Percentiles rank a stretch among this genome's conserved stretches.
phyloP scores from a whole-genome alignment of 2,329 filamentous ascomycete genomes.

The Purpureocillium takamizusanense region DNA sequence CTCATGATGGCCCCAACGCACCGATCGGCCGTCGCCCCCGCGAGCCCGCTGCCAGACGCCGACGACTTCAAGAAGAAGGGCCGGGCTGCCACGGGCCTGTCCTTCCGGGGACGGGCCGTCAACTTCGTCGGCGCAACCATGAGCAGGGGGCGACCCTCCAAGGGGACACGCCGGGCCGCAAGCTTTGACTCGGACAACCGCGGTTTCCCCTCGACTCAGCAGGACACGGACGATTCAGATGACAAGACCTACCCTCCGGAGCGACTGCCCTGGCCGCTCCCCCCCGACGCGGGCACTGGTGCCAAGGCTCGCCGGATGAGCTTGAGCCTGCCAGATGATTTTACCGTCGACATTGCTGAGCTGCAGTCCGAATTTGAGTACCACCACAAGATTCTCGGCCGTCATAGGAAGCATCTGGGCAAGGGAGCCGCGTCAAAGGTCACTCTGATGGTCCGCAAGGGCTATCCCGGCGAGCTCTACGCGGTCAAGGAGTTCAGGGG shows the following conservation, averaged over 20 bases:
- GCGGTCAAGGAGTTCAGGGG: constrained; percentile 84
- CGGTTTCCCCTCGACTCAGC: constrained; percentile 13
- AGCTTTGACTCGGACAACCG: constrained; percentile 36
- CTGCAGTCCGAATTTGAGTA: constrained; percentile 63
- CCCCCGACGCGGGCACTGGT: constrained; percentile 62
- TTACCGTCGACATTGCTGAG: constrained; percentile 61
- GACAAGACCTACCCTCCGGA: constrained; percentile 25
- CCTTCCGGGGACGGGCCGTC: constrained; percentile 36
- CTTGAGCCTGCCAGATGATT: constrained; percentile 63
- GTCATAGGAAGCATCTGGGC: constrained; percentile 66
- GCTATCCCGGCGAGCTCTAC: constrained; percentile 55
- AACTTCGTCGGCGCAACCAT: constrained; percentile 32
- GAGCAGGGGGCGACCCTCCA: constrained; percentile 13
- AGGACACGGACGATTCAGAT: constrained; percentile 10
- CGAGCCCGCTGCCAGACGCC: constrained; percentile 28
- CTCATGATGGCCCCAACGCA: constrained; percentile 29
- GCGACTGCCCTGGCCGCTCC: constrained; percentile 47
- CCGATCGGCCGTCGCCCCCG: constrained; percentile 9
- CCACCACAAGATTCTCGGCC: constrained; percentile 60
- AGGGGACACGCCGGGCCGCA: constrained; percentile 29
- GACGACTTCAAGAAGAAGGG: constrained; percentile 42
- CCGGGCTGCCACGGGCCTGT: constrained; percentile 41
- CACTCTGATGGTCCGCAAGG: constrained; percentile 68
- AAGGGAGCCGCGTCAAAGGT: constrained; percentile 79
- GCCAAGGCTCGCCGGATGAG: constrained; percentile 74